Evolutionary conservation across 2,329 filamentous ascomycete species (phyloP).

Genomic region (Fusarium tuaranense): DNA sequence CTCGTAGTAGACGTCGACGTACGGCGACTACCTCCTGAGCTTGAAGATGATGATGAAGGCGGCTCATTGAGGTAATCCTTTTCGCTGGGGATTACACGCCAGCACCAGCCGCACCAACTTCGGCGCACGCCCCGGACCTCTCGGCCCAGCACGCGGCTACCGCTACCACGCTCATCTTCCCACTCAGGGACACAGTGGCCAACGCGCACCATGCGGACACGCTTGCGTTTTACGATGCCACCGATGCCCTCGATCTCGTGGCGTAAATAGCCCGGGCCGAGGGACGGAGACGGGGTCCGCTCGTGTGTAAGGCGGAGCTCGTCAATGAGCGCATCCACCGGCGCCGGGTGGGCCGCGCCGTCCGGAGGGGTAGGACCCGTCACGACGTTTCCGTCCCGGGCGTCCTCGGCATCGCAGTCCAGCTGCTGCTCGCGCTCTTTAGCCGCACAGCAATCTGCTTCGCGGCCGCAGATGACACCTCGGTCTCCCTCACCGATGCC

Average conservation of each 20-base stretch:
- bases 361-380: constrained; percentile 20
- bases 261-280: constrained; percentile 79
- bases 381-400: constrained; percentile 57
- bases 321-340: constrained; percentile 45
- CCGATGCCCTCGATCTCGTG: constrained; percentile 95
- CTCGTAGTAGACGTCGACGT: constrained; percentile 39
- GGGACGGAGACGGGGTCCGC: constrained; percentile 62
- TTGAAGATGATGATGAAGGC: constrained; percentile 42
- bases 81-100: constrained; percentile 74
- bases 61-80: constrained; percentile 53
- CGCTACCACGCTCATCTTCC: constrained; percentile 76
- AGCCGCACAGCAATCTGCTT: constrained; percentile 78
- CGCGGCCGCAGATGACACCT: constrained; percentile 89
- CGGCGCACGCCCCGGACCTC: constrained; percentile 77
- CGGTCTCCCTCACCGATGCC: constrained; percentile 90
- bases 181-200: constrained; percentile 89
- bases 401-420: constrained; percentile 85
- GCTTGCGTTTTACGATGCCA: constrained; percentile 86
- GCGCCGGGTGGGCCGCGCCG: constrained; percentile 23
- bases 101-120: constrained; percentile 95
- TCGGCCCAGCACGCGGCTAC: constrained; percentile 73
- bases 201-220: constrained; percentile 84
- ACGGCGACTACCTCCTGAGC: constrained; percentile 35
- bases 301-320: constrained; percentile 47
- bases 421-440: constrained; percentile 84